Conservation (phyloP, 352 stramenopile species). For the Thalassiosira pacifica region DNA sequence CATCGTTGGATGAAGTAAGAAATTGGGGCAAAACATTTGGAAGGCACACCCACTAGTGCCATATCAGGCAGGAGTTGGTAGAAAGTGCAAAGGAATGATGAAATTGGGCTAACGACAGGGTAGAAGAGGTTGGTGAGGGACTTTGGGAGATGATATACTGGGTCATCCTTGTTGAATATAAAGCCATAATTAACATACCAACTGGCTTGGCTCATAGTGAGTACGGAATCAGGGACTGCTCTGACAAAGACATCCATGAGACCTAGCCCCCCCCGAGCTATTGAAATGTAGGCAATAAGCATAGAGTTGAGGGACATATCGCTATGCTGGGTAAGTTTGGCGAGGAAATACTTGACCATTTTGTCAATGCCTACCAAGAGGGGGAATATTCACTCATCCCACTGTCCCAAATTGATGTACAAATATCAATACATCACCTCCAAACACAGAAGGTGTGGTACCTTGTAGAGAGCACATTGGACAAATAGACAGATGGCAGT, state of each 20-base stretch:
- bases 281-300: constrained; percentile 8
- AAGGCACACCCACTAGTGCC: neutral
- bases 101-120: neutral
- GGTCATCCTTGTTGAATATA: neutral
- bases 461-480: constrained; percentile 34
- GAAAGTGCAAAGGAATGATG: neutral
- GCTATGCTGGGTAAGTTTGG: neutral
- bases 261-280: constrained; percentile 16
- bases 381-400: constrained; percentile 17
- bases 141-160: neutral
- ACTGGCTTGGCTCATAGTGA: constrained; percentile 20
- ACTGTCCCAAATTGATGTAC: neutral
- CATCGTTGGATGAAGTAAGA: neutral
- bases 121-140: constrained; percentile 19
- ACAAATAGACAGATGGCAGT: constrained; percentile 35
- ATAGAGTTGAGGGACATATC: no score
- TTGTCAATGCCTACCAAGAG: constrained; percentile 14
- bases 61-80: neutral
- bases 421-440: constrained; percentile 14
- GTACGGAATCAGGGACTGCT: constrained; percentile 31
- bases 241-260: constrained; percentile 11
- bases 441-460: constrained; percentile 18
- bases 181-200: neutral
- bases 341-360: constrained; percentile 12
- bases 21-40: neutral